Evolutionary conservation across 2,329 filamentous ascomycete species (phyloP).

Genomic region (Aaosphaeria pasadenensis): DNA sequence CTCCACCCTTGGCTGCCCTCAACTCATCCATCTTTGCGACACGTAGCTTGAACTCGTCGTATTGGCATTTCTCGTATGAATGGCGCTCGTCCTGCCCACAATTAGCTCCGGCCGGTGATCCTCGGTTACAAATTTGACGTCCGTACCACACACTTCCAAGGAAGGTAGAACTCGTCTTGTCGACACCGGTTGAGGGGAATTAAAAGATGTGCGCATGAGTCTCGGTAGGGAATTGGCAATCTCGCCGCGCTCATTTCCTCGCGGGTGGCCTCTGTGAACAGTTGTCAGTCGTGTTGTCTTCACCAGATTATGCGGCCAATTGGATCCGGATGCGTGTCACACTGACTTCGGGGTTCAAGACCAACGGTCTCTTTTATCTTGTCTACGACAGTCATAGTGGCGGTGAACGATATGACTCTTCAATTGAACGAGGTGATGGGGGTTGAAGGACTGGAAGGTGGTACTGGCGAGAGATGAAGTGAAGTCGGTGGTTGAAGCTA

Average conservation of each 20-base stretch:
- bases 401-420: conserved; percentile 9
- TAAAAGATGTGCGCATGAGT: conserved; percentile 90
- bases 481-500: background rate
- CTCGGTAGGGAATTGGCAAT: conserved; percentile 86
- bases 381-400: conserved; percentile 43
- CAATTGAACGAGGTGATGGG: conserved; percentile 18
- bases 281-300: conserved; percentile 24
- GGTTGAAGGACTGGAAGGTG: conserved; percentile 10
- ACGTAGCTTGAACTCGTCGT: conserved; percentile 97
- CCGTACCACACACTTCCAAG: conserved; percentile 95
- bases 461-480: conserved; percentile 7
- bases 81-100: conserved; percentile 80
- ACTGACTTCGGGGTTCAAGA: conserved; percentile 35
- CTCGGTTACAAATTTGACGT: background rate
- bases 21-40: conserved; percentile 99
- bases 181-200: conserved; percentile 97
- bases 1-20: conserved; percentile 77
- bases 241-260: conserved; percentile 92
- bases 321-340: conserved; percentile 12
- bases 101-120: conserved; percentile 12
- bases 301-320: conserved; percentile 17
- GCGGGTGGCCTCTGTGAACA: conserved; percentile 67
- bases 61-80: conserved; percentile 98
- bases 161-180: conserved; percentile 85
- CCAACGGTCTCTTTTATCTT: conserved; percentile 49